Conservation (phyloP, 495 filamentous ascomycete genomes). For the Evernia prunastri region DNA sequence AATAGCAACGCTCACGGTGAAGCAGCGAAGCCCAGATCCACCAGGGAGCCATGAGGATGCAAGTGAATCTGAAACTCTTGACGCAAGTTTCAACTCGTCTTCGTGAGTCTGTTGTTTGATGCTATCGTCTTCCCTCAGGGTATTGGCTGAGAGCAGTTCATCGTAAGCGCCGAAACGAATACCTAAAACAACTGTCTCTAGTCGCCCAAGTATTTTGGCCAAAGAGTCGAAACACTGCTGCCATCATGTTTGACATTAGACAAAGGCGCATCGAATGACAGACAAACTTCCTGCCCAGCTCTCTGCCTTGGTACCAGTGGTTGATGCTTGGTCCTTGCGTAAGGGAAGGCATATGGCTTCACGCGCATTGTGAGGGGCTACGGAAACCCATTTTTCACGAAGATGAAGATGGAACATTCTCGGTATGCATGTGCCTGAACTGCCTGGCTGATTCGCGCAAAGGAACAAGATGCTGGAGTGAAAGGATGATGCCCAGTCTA, state of each 20-base stretch:
- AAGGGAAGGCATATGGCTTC: background rate
- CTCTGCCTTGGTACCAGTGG: background rate
- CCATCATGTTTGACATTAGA: constrained; percentile 2
- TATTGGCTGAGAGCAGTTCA: constrained; percentile 16
- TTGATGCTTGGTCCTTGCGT: background rate
- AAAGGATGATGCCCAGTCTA: too few relatives aligned
- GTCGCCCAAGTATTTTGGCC: constrained; percentile 12
- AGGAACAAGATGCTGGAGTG: background rate
- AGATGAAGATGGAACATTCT: too few relatives aligned
- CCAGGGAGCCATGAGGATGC: constrained; percentile 19
- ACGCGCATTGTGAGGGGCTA: too few relatives aligned
- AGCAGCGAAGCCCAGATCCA: constrained; percentile 10
- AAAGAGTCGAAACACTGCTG: background rate
- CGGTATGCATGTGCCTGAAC: background rate
- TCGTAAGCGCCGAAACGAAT: constrained; percentile 14
- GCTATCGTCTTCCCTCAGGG: constrained; percentile 7
- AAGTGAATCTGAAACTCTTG: constrained; percentile 23
- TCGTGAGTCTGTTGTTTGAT: constrained; percentile 9
- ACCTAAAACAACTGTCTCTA: constrained; percentile 3
- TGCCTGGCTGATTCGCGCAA: constrained; percentile 7
- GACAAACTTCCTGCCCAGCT: background rate
- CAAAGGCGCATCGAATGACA: background rate
- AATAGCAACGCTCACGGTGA: constrained; percentile 22
- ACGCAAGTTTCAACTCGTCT: constrained; percentile 15
- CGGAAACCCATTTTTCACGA: background rate